These are phyloP conservation scores for Boletus edulis DNA, from an alignment of 768 basidiomycete genomes.

Conservation along the genomic window DNA sequence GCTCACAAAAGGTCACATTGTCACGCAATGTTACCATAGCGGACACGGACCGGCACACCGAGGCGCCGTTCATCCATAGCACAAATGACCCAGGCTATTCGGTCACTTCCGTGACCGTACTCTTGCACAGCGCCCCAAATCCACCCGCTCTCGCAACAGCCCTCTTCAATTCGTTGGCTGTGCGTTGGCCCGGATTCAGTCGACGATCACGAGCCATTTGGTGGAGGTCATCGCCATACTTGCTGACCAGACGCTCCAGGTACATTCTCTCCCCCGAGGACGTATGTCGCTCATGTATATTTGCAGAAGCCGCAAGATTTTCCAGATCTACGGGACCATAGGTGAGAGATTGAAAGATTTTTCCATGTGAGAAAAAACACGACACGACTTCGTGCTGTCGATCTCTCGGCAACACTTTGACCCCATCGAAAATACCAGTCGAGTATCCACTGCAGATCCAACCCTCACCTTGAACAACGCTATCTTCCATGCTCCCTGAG, in stretches of 20 bases:
- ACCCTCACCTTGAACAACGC: conserved; percentile 35
- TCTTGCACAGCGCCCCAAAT: conserved; percentile 28
- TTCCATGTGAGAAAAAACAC: background rate
- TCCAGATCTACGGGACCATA: conserved; percentile 55
- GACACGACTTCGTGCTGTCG: background rate
- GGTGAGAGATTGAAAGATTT: conserved; percentile 7
- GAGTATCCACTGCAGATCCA: background rate
- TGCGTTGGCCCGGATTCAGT: conserved; percentile 82
- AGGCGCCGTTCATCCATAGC: conserved; percentile 1
- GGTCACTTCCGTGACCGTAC: conserved; percentile 1
- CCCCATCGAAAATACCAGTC: background rate
- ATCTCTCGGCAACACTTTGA: background rate
- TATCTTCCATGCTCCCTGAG: background rate
- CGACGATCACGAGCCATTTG: conserved; percentile 79
- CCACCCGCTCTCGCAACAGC: conserved; percentile 58
- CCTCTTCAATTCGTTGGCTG: conserved; percentile 70
- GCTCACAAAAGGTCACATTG: conserved; percentile 15
- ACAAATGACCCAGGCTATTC: conserved; percentile 1
- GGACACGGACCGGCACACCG: conserved; percentile 11
- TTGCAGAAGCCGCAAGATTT: conserved; percentile 49
- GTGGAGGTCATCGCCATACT: conserved; percentile 69
- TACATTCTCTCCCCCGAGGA: conserved; percentile 70
- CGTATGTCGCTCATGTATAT: conserved; percentile 53
- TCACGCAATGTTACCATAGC: conserved; percentile 27
- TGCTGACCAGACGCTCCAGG: conserved; percentile 61